Percentiles rank a stretch among this genome's conserved stretches.
Conservation (phyloP, 805 yeast species). For the Yarrowia sp. region DNA sequence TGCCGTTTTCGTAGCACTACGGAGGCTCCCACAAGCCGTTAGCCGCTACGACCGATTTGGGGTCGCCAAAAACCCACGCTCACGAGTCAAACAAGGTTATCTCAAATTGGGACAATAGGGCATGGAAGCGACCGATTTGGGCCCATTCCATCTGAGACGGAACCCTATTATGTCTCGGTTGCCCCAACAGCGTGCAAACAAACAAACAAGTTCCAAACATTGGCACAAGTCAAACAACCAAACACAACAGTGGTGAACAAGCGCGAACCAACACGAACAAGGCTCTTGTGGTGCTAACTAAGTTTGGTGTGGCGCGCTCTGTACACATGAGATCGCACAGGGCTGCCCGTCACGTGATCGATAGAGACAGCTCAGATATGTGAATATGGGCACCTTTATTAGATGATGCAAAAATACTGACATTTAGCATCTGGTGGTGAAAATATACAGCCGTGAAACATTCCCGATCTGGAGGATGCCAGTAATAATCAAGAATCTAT, state of each 20-base stretch:
- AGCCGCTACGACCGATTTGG: background rate
- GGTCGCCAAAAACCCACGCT: constrained; percentile 24
- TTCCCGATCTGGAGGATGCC: no score
- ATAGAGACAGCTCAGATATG: no score
- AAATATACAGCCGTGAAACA: no score
- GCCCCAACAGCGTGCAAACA: constrained; percentile 25
- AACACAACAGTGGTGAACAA: background rate
- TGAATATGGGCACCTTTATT: no score
- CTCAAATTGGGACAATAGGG: background rate
- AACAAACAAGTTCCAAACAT: constrained; percentile 6
- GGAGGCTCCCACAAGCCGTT: background rate
- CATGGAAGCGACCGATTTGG: background rate
- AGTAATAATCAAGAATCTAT: no score
- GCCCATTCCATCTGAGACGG: constrained; percentile 15
- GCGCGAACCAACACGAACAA: background rate
- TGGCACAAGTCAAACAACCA: background rate
- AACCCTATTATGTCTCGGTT: background rate
- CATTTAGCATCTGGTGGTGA: no score
- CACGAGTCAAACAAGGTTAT: constrained; percentile 1
- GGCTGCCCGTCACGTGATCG: background rate
- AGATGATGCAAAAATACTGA: no score
- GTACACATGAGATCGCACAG: background rate
- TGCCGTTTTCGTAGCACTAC: background rate
- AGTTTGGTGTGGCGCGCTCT: background rate
- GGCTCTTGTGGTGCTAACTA: background rate